phyloP scores from a whole-genome alignment of 2,329 filamentous ascomycete genomes.

The Dothidotthia symphoricarpi region DNA sequence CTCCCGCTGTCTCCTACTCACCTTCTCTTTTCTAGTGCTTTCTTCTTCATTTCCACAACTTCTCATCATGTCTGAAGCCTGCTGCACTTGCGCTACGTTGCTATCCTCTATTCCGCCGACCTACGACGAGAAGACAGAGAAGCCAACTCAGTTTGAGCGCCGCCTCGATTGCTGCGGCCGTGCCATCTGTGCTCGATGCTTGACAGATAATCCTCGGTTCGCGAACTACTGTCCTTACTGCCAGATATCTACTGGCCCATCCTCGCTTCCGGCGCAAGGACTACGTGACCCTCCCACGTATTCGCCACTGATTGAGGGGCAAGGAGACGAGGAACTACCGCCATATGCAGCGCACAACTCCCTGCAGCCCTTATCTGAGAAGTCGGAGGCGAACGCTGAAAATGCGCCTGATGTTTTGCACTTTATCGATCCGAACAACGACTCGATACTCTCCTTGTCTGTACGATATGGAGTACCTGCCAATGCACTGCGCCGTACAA shows the following conservation, averaged over 20 bases:
- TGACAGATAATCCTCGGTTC: conserved; percentile 68
- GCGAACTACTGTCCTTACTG: conserved; percentile 70
- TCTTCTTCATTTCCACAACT: conserved; percentile 2
- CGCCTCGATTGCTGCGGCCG: conserved; percentile 67
- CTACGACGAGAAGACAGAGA: conserved; percentile 58
- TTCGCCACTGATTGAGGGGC: conserved; percentile 41
- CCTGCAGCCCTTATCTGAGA: conserved; percentile 30
- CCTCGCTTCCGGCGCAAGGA: conserved; percentile 59
- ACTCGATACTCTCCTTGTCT: conserved; percentile 67
- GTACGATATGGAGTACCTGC: conserved; percentile 70
- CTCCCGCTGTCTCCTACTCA: conserved; percentile 6
- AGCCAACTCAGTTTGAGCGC: conserved; percentile 59
- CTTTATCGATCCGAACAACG: conserved; percentile 68
- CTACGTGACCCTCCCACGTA: conserved; percentile 69
- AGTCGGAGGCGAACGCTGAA: conserved; percentile 27
- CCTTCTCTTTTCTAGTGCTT: conserved; percentile 1
- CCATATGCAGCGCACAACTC: conserved; percentile 44
- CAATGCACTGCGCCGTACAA: conserved; percentile 61
- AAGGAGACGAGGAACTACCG: conserved; percentile 43
- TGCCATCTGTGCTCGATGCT: conserved; percentile 69
- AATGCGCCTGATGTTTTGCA: conserved; percentile 66
- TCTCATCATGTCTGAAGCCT: conserved; percentile 48
- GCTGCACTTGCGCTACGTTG: conserved; percentile 68
- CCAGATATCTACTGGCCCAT: conserved; percentile 64
- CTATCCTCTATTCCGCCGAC: conserved; percentile 56